Percentiles rank a stretch among this genome's conserved stretches.
Evolutionary conservation across 164 flowering plant species (phyloP).

Genomic region (Amborella trichopoda): DNA sequence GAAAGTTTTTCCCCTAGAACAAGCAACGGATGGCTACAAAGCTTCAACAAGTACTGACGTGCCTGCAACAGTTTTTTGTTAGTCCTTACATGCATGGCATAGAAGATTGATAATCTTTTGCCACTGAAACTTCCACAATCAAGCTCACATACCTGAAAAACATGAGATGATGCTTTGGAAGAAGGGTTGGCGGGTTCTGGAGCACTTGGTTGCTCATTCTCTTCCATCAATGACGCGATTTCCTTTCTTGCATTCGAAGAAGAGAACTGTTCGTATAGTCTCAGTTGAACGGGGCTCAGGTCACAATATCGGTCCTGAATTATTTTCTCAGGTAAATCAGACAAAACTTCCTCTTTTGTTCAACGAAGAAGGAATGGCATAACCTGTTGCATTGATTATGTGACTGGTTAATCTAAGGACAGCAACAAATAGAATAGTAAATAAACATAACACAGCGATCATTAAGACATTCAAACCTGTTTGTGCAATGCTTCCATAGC

Average conservation of each 20-base stretch:
- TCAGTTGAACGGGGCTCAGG: slow-evolving; percentile 76
- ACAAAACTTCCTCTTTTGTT: slow-evolving; percentile 91
- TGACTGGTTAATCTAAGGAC: no score
- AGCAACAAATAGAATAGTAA: no score
- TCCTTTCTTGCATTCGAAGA: slow-evolving; percentile 77
- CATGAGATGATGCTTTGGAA: slow-evolving; percentile 85
- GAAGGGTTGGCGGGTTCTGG: slow-evolving; percentile 12
- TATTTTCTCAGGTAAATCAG: slow-evolving; percentile 96
- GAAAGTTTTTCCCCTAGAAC: slow-evolving; percentile 64
- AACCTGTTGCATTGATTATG: slow-evolving; percentile 35
- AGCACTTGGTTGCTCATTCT: slow-evolving; percentile 36
- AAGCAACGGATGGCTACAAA: slow-evolving; percentile 98
- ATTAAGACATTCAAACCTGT: no score
- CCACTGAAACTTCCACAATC: background rate
- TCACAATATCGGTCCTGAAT: slow-evolving; percentile 99
- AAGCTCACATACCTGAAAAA: slow-evolving; percentile 63
- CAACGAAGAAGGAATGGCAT: slow-evolving; percentile 99
- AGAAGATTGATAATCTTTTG: no score
- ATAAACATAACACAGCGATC: no score
- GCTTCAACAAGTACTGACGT: slow-evolving; percentile 90
- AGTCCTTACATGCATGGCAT: no score
- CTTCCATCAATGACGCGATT: slow-evolving; percentile 53
- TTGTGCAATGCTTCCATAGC: slow-evolving; percentile 99
- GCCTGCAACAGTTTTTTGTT: no score
- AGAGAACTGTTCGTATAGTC: slow-evolving; percentile 88